Base-by-base conservation (phyloP, 805 yeast genomes). In the Suhomyces kilbournensis region DNA sequence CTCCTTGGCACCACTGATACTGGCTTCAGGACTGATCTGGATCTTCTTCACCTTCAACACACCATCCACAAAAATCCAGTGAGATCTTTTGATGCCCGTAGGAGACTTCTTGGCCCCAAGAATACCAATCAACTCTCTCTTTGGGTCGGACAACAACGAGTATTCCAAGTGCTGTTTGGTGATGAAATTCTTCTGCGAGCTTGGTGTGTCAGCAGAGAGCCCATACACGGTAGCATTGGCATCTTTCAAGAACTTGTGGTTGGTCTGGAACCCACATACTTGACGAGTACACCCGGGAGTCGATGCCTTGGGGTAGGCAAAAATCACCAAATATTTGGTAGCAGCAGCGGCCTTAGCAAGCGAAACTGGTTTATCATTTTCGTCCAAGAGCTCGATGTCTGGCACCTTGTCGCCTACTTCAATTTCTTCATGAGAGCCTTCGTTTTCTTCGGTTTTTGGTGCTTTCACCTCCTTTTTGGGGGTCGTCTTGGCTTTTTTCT, bases 261-360 rank as follows among this genome's bases (percentile, higher is more conserved):
- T 82, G 57, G 82, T 85, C 60, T 94, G 84, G 67, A 87, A 94
- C 0, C 97, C 97, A 66, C 88, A 81, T 2, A 92, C 97, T 71
- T 93, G 99, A 60, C 90, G 81, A 1, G 99, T 93, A 70, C 99
- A 94, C 3, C 99, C 99, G 1, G 97, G 97, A 0, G 98, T 93
- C 23, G 87, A 83, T 0, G 98, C 98, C 64, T 80, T 86, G 50
- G 98, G 98, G 65, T 92, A 93, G 17, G 96, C 88, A 40, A 75
- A 75, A 40, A 75, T 70, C 23, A 75, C 74, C 54, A 75, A 49
- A 49, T 65, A 72, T 58, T 70, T 72, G 28, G 68, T 56, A 23
- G 64, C 60, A 28, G 58, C 56, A 46, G 75, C 72, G 28, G 60
- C 69, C 32, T 68, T 68, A 19, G 46, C 50, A 52, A 75, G 65